These are phyloP conservation scores for Tuber calosporum DNA, from an alignment of 495 filamentous ascomycete species.

Conservation along the genomic window DNA sequence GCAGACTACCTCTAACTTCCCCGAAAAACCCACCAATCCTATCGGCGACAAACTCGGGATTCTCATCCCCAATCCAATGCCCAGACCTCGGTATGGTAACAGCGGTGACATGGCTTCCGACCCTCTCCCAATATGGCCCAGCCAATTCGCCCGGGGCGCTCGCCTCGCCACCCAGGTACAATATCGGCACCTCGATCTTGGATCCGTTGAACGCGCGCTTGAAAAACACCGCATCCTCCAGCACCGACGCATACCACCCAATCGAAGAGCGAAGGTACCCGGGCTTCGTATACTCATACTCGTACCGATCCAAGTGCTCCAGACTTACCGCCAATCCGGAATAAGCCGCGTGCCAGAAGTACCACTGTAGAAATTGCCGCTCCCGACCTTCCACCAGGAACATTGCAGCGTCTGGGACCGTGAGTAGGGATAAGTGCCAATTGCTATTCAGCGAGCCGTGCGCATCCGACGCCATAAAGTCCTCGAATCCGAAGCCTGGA, in stretches of 20 bases:
- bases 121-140: neutral
- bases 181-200: neutral
- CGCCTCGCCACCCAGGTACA: neutral
- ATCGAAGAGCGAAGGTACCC: neutral
- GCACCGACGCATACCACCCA: neutral
- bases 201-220: neutral
- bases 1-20: neutral
- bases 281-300: neutral
- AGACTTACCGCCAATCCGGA: neutral
- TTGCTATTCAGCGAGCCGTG: neutral
- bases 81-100: neutral
- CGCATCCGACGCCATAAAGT: neutral
- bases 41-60: neutral
- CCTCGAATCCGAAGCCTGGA: neutral
- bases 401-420: neutral
- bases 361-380: neutral
- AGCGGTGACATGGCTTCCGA: neutral
- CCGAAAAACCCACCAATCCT: neutral
- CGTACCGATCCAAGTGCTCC: neutral
- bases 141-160: neutral
- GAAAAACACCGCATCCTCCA: neutral
- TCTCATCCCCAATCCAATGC: neutral
- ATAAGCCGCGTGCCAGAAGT: neutral
- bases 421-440: neutral
- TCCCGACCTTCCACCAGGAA: neutral